Base-by-base conservation (phyloP, 1,284 basidiomycete genomes). In the Leccinum laetum region DNA sequence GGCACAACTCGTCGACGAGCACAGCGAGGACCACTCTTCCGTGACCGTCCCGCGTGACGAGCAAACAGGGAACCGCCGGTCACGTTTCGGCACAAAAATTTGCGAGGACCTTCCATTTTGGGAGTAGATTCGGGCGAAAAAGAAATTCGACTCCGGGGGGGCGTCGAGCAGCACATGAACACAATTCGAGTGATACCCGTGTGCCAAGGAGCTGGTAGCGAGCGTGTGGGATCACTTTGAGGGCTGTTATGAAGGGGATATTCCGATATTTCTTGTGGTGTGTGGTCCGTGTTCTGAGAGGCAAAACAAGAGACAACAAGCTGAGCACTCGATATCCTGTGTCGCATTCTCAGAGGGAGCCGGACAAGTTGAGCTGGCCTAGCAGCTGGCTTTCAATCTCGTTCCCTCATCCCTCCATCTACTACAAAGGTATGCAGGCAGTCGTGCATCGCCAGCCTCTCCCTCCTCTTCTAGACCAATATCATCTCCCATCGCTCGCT, bases 371-470 rank as follows among this genome's bases (percentile, higher is more conserved):
- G 67, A 73, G 76, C 73, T 73, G 72, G 69, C 73, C 64, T 55
- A 39, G 46, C 46, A 75, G 77, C 72, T 77, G 74, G 77, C 76
- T 78, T 78, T 78, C 75, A 78, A 75, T 78, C 72, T 72, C 73
- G 44, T 64, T 70, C 66, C 56, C 69, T 62, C 63, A 62, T 8
- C 63, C 63, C 41, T 75, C 73, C 81, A 82, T 73, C 79, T 78
- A 81, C 5, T 71, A 39, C 79, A 14, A 77, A 72, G 82, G 76
- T 56, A 90, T 90, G 86, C 89, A 90, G 81, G 83, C 87, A 66
- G 87, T 85, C 73, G 81, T 88, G 65, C 86, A 90, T 75, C 79
- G 79, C 69, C 84, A 85, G 68, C 79, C 88, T 65, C 83, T 83
- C 52, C 79, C 83, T 68, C 82, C 82, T 67, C 79, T 89, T 69